phyloP scores from a whole-genome alignment of 257 asterid genomes.

The Solanum chilense region DNA sequence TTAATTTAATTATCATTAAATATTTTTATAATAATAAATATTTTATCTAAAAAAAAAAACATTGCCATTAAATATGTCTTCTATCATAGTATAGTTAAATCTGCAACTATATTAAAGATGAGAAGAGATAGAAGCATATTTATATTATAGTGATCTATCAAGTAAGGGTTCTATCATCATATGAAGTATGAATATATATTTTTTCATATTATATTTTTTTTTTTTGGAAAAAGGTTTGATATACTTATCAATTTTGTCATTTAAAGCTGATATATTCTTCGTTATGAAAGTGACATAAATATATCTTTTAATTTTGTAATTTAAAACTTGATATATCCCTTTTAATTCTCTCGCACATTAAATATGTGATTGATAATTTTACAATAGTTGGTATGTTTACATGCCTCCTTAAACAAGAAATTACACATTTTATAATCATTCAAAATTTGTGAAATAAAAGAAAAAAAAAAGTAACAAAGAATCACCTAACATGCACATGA shows the following conservation, averaged over 20 bases:
- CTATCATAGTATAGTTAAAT: not conserved
- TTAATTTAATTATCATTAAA: too few species aligned
- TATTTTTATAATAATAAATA: too few species aligned
- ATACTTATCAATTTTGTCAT: too few species aligned
- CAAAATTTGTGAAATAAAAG: not conserved
- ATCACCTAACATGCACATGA: not conserved
- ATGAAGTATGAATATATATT: not conserved
- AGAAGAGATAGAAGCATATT: not conserved
- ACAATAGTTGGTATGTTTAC: not conserved
- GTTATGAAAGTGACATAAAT: too few species aligned
- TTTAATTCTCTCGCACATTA: not conserved
- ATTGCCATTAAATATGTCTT: too few species aligned
- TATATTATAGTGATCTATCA: not conserved
- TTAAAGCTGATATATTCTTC: fast-evolving
- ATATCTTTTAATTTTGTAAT: too few species aligned
- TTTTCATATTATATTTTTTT: not conserved
- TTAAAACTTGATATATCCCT: too few species aligned
- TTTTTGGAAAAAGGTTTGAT: too few species aligned
- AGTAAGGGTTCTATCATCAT: not conserved
- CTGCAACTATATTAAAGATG: not conserved
- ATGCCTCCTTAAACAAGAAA: not conserved
- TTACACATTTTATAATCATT: not conserved
- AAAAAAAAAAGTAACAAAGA: not conserved
- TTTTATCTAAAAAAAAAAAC: not conserved
- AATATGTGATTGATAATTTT: not conserved